Conservation (phyloP, 2,329 filamentous ascomycete genomes). For the Cordyceps cicadae region DNA sequence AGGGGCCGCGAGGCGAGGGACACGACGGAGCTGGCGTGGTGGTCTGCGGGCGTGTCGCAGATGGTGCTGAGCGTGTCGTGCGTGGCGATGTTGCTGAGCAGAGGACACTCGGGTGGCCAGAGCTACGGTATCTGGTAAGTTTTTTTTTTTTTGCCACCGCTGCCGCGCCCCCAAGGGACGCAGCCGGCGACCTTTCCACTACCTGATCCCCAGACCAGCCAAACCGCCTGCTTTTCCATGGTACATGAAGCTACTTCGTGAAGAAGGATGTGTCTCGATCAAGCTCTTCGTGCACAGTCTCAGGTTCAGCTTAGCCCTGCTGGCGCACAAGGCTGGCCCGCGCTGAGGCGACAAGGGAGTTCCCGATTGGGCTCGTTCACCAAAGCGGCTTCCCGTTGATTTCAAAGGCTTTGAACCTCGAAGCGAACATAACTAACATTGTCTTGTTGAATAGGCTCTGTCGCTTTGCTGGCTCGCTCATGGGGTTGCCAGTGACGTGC, state of each 20-base stretch:
- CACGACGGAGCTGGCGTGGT: constrained; percentile 41
- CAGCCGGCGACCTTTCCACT: not conserved
- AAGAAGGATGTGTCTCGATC: not conserved
- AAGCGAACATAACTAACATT: not conserved
- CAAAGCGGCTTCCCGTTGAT: too few relatives aligned
- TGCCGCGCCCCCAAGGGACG: not conserved
- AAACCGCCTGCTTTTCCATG: not conserved
- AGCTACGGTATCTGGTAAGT: constrained; percentile 42
- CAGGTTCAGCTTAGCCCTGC: not conserved
- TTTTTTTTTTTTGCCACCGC: too few relatives aligned
- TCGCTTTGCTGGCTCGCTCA: constrained; percentile 33
- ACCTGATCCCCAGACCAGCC: not conserved
- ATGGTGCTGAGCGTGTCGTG: constrained; percentile 31
- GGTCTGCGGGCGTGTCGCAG: constrained; percentile 38
- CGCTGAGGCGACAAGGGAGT: too few relatives aligned
- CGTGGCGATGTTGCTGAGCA: constrained; percentile 35
- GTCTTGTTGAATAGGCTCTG: constrained; percentile 27
- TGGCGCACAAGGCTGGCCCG: not conserved
- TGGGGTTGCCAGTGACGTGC: constrained; percentile 32
- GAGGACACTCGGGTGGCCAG: constrained; percentile 40
- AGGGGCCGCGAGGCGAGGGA: constrained; percentile 33
- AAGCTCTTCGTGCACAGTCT: not conserved
- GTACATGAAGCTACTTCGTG: not conserved
- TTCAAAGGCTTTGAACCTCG: too few relatives aligned
- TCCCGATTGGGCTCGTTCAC: not conserved